Evolutionary conservation across 2,329 filamentous ascomycete species (phyloP).

Genomic region (Alternaria gaisen): DNA sequence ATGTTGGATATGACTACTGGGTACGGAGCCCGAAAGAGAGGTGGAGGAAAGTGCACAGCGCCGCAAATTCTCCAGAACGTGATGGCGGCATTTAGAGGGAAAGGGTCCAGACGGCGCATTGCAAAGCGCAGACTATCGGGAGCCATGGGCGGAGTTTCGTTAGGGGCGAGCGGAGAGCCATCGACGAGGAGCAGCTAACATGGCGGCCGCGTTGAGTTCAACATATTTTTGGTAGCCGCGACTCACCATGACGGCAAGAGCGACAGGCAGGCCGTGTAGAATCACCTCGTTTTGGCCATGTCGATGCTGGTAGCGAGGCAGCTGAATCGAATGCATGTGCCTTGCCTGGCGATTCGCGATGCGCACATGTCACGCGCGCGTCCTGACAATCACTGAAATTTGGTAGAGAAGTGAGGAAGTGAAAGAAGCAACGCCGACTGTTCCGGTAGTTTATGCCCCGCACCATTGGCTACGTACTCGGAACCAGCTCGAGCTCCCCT

Average conservation of each 20-base stretch:
- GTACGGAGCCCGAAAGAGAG: slow-evolving; percentile 23
- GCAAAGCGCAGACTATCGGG: slow-evolving; percentile 24
- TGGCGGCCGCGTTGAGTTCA: slow-evolving; percentile 19
- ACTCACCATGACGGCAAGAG: slow-evolving; percentile 20
- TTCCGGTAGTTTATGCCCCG: slow-evolving; percentile 21
- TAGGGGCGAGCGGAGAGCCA: slow-evolving; percentile 14
- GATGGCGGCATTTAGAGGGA: slow-evolving; percentile 19
- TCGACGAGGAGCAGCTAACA: slow-evolving; percentile 3
- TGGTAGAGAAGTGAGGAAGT: neutral
- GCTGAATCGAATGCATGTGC: neutral
- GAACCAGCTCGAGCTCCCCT: slow-evolving; percentile 13
- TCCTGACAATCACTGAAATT: neutral
- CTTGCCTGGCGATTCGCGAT: neutral
- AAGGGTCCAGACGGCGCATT: slow-evolving; percentile 28
- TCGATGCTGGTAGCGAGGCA: neutral
- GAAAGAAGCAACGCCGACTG: slow-evolving; percentile 4
- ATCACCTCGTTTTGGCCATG: neutral
- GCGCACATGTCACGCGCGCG: neutral
- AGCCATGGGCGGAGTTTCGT: slow-evolving; percentile 16
- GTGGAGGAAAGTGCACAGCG: slow-evolving; percentile 34
- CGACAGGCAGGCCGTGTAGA: neutral
- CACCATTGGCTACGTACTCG: slow-evolving; percentile 11
- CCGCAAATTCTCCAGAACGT: slow-evolving; percentile 11
- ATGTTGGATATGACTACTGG: slow-evolving; percentile 21
- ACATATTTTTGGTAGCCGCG: slow-evolving; percentile 17